Percentiles rank a stretch among this genome's conserved stretches.
These are phyloP conservation scores for Laburnicola sp. DNA, from an alignment of 2,329 filamentous ascomycete genomes.

Conservation along the genomic window DNA sequence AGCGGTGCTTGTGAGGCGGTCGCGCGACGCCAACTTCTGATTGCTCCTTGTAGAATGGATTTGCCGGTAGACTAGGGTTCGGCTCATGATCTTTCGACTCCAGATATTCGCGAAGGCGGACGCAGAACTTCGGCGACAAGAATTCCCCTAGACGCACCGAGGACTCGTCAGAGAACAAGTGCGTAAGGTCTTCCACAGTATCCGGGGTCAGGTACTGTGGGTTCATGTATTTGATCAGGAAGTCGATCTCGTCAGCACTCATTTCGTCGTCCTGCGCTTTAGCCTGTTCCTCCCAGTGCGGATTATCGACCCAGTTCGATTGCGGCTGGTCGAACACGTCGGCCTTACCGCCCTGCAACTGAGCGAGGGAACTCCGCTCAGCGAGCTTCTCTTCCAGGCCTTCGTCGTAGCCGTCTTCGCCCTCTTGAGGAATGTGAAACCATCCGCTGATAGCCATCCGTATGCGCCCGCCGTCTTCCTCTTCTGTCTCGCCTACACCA, in stretches of 20 bases:
- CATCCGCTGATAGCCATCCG: slow-evolving; percentile 98
- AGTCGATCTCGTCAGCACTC: slow-evolving; percentile 80
- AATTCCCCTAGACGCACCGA: slow-evolving; percentile 81
- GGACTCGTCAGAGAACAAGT: slow-evolving; percentile 79
- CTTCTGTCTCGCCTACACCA: slow-evolving; percentile 61
- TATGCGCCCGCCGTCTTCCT: slow-evolving; percentile 72
- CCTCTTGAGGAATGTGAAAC: slow-evolving; percentile 96
- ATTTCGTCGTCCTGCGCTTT: slow-evolving; percentile 60
- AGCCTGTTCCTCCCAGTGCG: slow-evolving; percentile 38
- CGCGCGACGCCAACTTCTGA: slow-evolving; percentile 65
- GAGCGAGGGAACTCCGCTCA: slow-evolving; percentile 86
- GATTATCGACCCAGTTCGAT: slow-evolving; percentile 56
- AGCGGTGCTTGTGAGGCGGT: slow-evolving; percentile 95
- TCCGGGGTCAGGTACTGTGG: slow-evolving; percentile 92
- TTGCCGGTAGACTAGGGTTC: slow-evolving; percentile 49
- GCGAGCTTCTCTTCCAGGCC: slow-evolving; percentile 87
- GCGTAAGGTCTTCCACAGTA: slow-evolving; percentile 78
- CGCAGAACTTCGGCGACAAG: slow-evolving; percentile 75
- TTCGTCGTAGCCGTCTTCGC: slow-evolving; percentile 87
- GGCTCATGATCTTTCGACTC: slow-evolving; percentile 54
- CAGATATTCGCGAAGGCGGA: slow-evolving; percentile 71
- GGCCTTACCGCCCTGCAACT: slow-evolving; percentile 81
- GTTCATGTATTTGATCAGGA: slow-evolving; percentile 85
- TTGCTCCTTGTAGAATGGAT: slow-evolving; percentile 32
- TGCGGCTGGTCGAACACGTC: slow-evolving; percentile 86